Base-by-base conservation (phyloP, 495 filamentous ascomycete genomes). In the Filosporella fistucella region DNA sequence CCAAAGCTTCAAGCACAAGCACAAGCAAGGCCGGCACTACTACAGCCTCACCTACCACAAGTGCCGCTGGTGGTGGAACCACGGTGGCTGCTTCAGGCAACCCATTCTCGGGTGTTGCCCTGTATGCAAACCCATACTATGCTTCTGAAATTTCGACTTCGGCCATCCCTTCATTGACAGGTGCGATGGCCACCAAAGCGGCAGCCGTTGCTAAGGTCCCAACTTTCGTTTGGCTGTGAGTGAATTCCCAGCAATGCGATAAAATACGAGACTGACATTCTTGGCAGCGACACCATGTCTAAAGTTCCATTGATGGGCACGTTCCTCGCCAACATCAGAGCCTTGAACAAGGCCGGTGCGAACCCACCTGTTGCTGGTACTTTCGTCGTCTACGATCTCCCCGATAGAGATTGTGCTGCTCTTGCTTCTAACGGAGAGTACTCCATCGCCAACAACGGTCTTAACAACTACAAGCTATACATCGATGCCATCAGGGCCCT, bases 391-490 rank as follows among this genome's bases (percentile, higher is more conserved):
- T 89, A 89, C 64, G 82, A 89, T 65, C 66, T 89, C 30, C 85
- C 84, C 32, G 84, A 84, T 51, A 82, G 85, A 67, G 85, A 89
- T 60, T 89, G 85, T 62, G 81, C 85, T 25, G 85, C 85, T 45
- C 71, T 79, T 63, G 84, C 84, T 23, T 88, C 84, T 53, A 88
- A 88, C 65, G 85, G 85, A 59, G 85, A 89, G 66, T 68, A 66
- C 39, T 52, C 55, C 12, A 80, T 82, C 38, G 69, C 74, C 16
- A 76, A 84, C 63, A 79, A 74, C 46, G 71, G 82, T 60, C 62
- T 88, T 52, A 59, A 56, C 56, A 71, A 74, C 45, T 89, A 89
- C 69, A 83, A 88, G 70, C 63, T 68, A 38, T 63, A 59, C 38
- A 59, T 59, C 41, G 52, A 59, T 39, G 23, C 52, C 22, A 58